Percentiles rank a stretch among this genome's conserved stretches.
phyloP scores from a whole-genome alignment of 2,329 filamentous ascomycete species.

The Cladorrhinum sp. region DNA sequence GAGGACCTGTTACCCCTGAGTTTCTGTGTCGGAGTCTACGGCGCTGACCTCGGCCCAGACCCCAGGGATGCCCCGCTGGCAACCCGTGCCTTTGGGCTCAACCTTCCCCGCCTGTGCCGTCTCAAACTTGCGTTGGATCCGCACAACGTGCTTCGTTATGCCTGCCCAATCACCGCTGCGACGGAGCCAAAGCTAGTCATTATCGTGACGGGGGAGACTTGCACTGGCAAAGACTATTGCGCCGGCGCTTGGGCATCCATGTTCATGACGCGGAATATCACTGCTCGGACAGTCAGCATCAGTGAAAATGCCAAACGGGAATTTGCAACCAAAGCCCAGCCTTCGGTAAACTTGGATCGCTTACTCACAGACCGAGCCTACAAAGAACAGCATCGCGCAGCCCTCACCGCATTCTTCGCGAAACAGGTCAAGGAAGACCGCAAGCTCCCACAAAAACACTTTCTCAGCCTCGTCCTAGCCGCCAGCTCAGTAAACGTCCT shows the following conservation, averaged over 20 bases:
- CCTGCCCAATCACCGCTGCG: slow-evolving; percentile 50
- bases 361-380: slow-evolving; percentile 51
- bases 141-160: slow-evolving; percentile 48
- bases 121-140: slow-evolving; percentile 53
- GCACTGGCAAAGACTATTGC: slow-evolving; percentile 61
- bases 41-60: slow-evolving; percentile 62
- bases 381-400: slow-evolving; percentile 58
- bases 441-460: slow-evolving; percentile 49
- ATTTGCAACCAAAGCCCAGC: slow-evolving; percentile 45
- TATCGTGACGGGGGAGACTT: slow-evolving; percentile 54
- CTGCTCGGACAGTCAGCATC: slow-evolving; percentile 49
- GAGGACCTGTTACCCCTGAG: slow-evolving; percentile 44
- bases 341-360: slow-evolving; percentile 45
- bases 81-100: slow-evolving; percentile 55
- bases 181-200: slow-evolving; percentile 47
- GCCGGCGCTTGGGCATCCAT: slow-evolving; percentile 49
- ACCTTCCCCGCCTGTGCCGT: slow-evolving; percentile 44
- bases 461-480: slow-evolving; percentile 43
- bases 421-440: slow-evolving; percentile 43
- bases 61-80: slow-evolving; percentile 54
- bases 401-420: slow-evolving; percentile 51
- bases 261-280: slow-evolving; percentile 36
- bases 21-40: slow-evolving; percentile 49
- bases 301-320: slow-evolving; percentile 56
- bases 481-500: slow-evolving; percentile 50